Evolutionary conservation across 768 basidiomycete species (phyloP), one percentile per base, ranked within the genome.

Genomic region (Lentinula edodes): DNA sequence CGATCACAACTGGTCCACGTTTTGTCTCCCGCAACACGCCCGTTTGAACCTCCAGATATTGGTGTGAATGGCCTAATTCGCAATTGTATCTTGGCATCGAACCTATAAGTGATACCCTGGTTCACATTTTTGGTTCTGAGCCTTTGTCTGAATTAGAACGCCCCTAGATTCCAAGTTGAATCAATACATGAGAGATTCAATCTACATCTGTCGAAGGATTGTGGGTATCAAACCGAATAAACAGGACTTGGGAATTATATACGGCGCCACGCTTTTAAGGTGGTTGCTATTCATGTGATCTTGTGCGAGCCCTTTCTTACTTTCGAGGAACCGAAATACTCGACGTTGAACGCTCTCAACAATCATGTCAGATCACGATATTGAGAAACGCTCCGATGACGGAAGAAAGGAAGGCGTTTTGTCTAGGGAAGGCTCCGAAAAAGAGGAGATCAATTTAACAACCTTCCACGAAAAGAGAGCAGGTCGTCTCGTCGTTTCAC

Each of bases 401-500:
- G 15, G 5, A 7, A 56, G 38, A 16, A 39, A 41, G 23, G 55
- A 43, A 28, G 28, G 28, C 28, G 28, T 10, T 16, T 34, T 23
- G 39, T 56, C 55, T 10, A 56, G 39, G 9, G 55, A 43, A 20
- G 20, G 23, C 7, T 23, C 23, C 2, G 23, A 56, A 12, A 41
- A 41, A 42, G 55, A 42, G 10, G 80, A 54, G 4, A 39, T 59
- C 32, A 58, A 63, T 23, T 42, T 63, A 10, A 28, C 36, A 13
- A 58, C 62, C 5, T 63, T 51, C 28, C 62, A 63, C 42, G 85
- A 87, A 63, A 69, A 76, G 10, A 73, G 75, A 62, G 84, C 83
- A 0, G 87, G 86, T 9, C 76, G 86, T 18, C 72, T 88, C 45
- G 82, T 88, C 55, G 74, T 88, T 12, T 85, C 88, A 69, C 85